Evolutionary conservation across 1,284 basidiomycete genomes (phyloP), one percentile per base, ranked within the genome.

Genomic region (Apiotrichum sp.): DNA sequence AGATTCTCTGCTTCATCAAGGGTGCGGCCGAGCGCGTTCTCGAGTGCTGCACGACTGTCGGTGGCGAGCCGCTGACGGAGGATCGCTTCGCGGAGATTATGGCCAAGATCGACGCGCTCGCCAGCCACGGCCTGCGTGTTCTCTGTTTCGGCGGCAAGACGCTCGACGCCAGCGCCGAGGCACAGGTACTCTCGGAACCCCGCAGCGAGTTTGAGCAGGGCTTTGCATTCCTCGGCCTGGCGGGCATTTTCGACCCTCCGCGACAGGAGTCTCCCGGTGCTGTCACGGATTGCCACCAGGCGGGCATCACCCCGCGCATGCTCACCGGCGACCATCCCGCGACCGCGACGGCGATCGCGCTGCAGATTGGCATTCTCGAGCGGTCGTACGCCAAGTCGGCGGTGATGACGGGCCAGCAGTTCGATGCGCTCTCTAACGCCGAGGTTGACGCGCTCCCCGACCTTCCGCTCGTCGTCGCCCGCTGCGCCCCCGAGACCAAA

Each of bases 301-400:
- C 85, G 33, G 83, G 84, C 14, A 84, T 87, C 64, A 80, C 81
- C 13, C 83, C 84, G 22, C 81, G 83, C 66, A 87, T 87, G 85
- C 74, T 83, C 22, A 83, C 76, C 4, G 77, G 77, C 57, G 77
- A 78, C 55, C 76, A 79, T 62, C 77, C 78, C 8, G 75, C 77
- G 16, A 80, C 79, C 14, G 79, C 79, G 29, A 74, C 75, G 29
- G 78, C 78, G 31, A 80, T 80, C 49, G 78, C 79, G 6, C 69
- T 74, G 44, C 69, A 74, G 51, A 80, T 80, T 47, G 83, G 81
- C 11, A 83, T 84, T 61, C 69, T 84, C 7, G 78, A 80, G 16
- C 72, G 76, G 52, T 67, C 75, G 33, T 72, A 74, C 58, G 61
- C 67, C 29, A 67, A 70, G 44, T 60, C 63, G 3, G 65, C 74